These are phyloP conservation scores for Septoria petroselini DNA, from an alignment of 2,329 filamentous ascomycete species.

Conservation along the genomic window DNA sequence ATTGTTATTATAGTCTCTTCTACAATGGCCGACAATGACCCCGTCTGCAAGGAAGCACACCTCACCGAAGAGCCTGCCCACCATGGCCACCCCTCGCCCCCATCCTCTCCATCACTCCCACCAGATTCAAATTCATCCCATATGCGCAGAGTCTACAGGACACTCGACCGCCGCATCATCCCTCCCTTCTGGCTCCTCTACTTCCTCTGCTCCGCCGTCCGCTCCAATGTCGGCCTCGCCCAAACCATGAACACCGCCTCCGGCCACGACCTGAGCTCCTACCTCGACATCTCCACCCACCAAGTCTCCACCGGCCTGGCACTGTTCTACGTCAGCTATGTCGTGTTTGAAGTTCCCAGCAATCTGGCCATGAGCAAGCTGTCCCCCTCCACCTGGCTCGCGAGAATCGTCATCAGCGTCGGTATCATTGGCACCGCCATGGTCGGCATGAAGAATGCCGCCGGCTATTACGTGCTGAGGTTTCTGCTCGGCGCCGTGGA, in stretches of 20 bases:
- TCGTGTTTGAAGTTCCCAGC: conserved; percentile 82
- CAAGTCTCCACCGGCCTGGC: conserved; percentile 82
- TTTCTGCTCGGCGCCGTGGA: conserved; percentile 83
- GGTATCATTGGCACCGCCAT: conserved; percentile 81
- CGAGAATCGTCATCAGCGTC: conserved; percentile 82
- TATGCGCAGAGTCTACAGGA: conserved; percentile 27
- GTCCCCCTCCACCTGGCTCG: conserved; percentile 87
- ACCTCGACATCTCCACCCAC: conserved; percentile 66
- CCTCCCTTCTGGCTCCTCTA: conserved; percentile 84
- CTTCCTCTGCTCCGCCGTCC: conserved; percentile 87
- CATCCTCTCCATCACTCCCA: background rate
- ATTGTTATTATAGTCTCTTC: too few species aligned
- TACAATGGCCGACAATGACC: conserved; percentile 7
- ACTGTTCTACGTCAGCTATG: conserved; percentile 89
- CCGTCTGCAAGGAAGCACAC: background rate
- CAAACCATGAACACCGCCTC: conserved; percentile 80
- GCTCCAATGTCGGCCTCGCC: conserved; percentile 88
- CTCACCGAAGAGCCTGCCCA: conserved; percentile 1
- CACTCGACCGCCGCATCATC: conserved; percentile 35
- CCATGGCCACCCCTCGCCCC: conserved; percentile 3
- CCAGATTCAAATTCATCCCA: conserved; percentile 13
- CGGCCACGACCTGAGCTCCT: conserved; percentile 70
- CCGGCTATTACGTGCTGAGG: conserved; percentile 83
- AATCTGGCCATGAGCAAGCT: conserved; percentile 85
- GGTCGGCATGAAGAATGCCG: conserved; percentile 74